Conservation (phyloP, 441 rosid genomes). For the Daphne laureola region DNA sequence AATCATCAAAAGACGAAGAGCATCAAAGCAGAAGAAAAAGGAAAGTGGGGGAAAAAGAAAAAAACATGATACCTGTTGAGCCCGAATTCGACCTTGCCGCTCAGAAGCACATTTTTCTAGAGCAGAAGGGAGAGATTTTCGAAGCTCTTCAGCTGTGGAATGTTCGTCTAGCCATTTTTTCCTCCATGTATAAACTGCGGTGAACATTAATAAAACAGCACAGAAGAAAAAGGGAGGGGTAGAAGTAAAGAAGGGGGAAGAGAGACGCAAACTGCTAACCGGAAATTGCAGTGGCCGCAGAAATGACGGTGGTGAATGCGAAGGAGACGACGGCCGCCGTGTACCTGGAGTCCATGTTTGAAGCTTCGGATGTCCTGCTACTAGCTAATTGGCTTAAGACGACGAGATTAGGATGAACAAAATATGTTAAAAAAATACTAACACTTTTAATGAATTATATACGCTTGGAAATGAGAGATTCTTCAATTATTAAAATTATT, state of each 20-base stretch:
- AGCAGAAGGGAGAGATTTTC: conserved; percentile 48
- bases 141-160: conserved; percentile 36
- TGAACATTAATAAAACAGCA: not conserved
- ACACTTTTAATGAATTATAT: no score
- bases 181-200: conserved; percentile 37
- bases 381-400: no score
- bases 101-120: conserved; percentile 61
- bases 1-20: conserved; percentile 1
- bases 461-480: no score
- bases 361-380: no score
- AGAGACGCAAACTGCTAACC: conserved; percentile 18
- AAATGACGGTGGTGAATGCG: conserved; percentile 34
- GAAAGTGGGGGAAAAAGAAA: not conserved
- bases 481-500: no score
- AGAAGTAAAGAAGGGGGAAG: conserved; percentile 5
- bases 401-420: no score
- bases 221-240: not conserved
- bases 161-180: conserved; percentile 26
- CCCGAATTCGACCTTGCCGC: conserved; percentile 77
- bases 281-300: conserved; percentile 41
- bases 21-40: not conserved
- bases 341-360: not conserved
- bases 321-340: conserved; percentile 23
- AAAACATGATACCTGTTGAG: conserved; percentile 53
- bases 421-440: no score